Conservation (phyloP, 2,329 filamentous ascomycete species). For the Phoma herbarum region DNA sequence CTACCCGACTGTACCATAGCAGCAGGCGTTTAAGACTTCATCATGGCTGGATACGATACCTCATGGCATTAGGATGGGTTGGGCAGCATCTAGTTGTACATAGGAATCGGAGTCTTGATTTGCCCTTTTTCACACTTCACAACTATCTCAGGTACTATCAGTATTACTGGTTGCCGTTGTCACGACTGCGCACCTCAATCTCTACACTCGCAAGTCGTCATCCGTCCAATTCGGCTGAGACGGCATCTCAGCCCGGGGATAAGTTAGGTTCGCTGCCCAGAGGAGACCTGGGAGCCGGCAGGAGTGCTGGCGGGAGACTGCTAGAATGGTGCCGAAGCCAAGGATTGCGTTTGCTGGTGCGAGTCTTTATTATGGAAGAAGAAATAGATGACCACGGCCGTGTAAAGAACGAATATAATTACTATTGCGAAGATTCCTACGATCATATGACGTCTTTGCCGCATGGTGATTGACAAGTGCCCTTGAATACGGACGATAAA, state of each 20-base stretch:
- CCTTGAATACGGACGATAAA: not conserved
- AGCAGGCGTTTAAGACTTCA: slow-evolving; percentile 19
- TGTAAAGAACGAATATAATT: not conserved
- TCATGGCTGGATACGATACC: slow-evolving; percentile 8
- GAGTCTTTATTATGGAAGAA: not conserved
- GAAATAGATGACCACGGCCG: not conserved
- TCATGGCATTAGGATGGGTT: slow-evolving; percentile 11
- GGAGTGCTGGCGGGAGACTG: not conserved
- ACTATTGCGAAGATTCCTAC: not conserved
- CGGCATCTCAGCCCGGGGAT: not conserved
- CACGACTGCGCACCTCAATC: slow-evolving; percentile 28
- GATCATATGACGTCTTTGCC: not conserved
- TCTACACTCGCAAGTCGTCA: slow-evolving; percentile 15
- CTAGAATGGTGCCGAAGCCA: not conserved
- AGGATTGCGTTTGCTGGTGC: not conserved
- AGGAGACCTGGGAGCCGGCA: not conserved
- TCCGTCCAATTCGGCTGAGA: not conserved
- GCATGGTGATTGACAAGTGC: not conserved
- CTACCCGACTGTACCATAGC: slow-evolving; percentile 18
- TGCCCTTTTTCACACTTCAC: not conserved
- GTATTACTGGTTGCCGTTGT: not conserved
- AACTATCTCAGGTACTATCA: not conserved
- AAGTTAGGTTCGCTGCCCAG: not conserved
- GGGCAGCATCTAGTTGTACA: slow-evolving; percentile 20
- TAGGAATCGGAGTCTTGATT: slow-evolving; percentile 18